Evolutionary conservation across 2,329 filamentous ascomycete genomes (phyloP), one percentile per base, ranked within the genome.

Genomic region (Fusarium sp.): DNA sequence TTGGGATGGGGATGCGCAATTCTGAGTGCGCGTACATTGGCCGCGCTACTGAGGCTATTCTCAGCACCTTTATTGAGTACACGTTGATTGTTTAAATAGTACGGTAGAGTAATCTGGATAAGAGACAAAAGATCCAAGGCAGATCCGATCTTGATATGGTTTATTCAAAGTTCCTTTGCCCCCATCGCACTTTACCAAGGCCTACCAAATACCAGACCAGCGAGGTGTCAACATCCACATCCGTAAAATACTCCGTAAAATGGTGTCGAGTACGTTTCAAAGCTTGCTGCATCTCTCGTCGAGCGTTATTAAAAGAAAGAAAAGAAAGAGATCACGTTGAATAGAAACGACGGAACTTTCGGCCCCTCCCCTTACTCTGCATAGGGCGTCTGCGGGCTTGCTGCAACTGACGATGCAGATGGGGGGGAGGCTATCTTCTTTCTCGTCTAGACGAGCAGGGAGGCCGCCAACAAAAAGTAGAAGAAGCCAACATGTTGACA

Each of bases 381-480:
- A 64, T 27, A 41, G 62, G 45, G 66, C 70, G 67, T 41, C 71
- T 56, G 35, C 30, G 48, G 48, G 48, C 50, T 57, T 52, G 61
- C 18, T 56, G 61, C 61, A 64, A 41, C 45, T 59, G 23, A 71
- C 67, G 62, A 63, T 32, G 54, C 32, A 39, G 54, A 65, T 65
- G 62, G 9, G n/a, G 39, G n/a, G 20, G n/a, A n/a, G 20, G 13
- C 7, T 25, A n/a, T 30, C 25, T 50, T 50, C 25, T 50, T 50
- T 5, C 71, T 64, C 60, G 43, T 71, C 67, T 63, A 68, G 71
- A 68, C 52, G 74, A 72, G 58, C 45, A 63, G 71, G 64, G 68
- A 74, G 70, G 60, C 67, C 67, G 64, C 61, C 35, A 32, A 56
- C 48, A 57, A 63, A 45, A 20, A 20, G 20, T 20, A 20, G 35